Base-by-base conservation (phyloP, 805 yeast species). In the Wickerhamiella bombiphila region DNA sequence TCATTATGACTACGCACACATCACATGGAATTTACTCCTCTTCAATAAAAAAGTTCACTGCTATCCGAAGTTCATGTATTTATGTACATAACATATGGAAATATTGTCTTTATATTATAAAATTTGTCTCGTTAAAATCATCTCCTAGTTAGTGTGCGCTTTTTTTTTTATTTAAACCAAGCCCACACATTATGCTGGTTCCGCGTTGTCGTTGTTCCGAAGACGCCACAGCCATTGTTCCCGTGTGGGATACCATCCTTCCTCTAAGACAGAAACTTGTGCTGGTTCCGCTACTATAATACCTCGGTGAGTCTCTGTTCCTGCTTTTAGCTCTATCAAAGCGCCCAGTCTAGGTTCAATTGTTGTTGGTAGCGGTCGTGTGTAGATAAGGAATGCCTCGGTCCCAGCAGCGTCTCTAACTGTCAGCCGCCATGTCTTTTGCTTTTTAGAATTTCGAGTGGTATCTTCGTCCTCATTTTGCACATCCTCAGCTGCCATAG, bases 381-480 rank as follows among this genome's bases (percentile, higher is more conserved):
- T 11, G 22, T 21, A 29, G 2, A 45, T 13, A 5, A 43, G 34
- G 26, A 30, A 39, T 19, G 42, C 36, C 36, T 25, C 19, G 8
- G 22, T 14, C 19, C 44, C 44, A 1, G 7, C 29, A n/a, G 36
- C n/a, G 30, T 46, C 50, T 26, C 28, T 25, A 25, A 44, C 48
- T 2, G 41, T 38, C 28, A 22, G 32, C 6, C 36, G 34, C 25
- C 17, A 28, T 15, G 19, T 14, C 3, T 13, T 3, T 32, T 9
- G 21, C 35, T 8, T 4, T 9, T 13, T 24, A 13, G 11, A 9
- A 24, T 24, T 24, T 32, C 30, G 14, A 30, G 29, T 11, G 14
- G 11, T 21, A 28, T 24, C 22, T 29, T 29, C 36, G 18, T 22
- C 40, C 13, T 35, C 41, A 7, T 29, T 22, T 9, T 17, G 31